Conservation (phyloP, 1,284 basidiomycete species). For the Polyporus tsugae region DNA sequence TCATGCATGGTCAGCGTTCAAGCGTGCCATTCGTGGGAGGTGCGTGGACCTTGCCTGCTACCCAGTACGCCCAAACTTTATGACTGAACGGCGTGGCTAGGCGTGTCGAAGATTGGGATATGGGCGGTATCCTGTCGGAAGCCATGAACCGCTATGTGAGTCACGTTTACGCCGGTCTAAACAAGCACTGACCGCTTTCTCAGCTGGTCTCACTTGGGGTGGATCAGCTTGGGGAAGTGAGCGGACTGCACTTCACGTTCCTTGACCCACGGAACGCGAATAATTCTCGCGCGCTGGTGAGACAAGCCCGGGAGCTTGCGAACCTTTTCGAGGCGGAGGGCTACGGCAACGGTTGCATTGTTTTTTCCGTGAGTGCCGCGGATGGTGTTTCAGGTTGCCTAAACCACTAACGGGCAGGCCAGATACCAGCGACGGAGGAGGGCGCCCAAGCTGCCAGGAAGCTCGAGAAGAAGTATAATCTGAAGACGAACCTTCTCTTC, state of each 20-base stretch:
- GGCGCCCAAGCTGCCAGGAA: conserved; percentile 58
- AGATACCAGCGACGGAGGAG: conserved; percentile 67
- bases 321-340: conserved; percentile 51
- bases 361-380: conserved; percentile 56
- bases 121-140: conserved; percentile 18
- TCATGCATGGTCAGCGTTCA: conserved; percentile 34
- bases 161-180: background rate
- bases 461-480: conserved; percentile 48
- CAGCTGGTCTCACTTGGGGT: conserved; percentile 62
- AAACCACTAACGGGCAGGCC: conserved; percentile 13
- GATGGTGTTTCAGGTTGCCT: background rate
- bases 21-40: conserved; percentile 30
- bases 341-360: conserved; percentile 48
- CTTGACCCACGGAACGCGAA: conserved; percentile 54
- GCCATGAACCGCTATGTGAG: conserved; percentile 36
- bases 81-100: conserved; percentile 16
- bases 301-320: conserved; percentile 50
- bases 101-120: conserved; percentile 21
- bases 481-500: conserved; percentile 58
- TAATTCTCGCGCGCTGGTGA: conserved; percentile 48
- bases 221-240: conserved; percentile 49
- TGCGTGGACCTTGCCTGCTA: conserved; percentile 12
- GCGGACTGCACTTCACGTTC: conserved; percentile 59
- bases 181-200: conserved; percentile 15
- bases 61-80: background rate